Percentiles rank a stretch among this genome's conserved stretches.
phyloP scores from a whole-genome alignment of 2,329 filamentous ascomycete genomes.

The Colletotrichum sp. region DNA sequence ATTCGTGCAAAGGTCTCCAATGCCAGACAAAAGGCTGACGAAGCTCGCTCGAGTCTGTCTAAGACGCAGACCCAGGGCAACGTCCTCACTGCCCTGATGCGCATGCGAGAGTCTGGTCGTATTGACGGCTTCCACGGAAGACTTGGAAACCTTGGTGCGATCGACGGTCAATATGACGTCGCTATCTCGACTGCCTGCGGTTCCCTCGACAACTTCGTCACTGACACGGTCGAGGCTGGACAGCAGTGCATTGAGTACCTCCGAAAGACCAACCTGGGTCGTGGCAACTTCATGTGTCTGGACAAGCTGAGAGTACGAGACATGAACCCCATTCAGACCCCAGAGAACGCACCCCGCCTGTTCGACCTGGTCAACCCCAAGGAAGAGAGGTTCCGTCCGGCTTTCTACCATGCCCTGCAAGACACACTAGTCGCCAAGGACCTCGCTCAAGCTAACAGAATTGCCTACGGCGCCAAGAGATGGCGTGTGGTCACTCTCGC shows the following conservation, averaged over 20 bases:
- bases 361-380: constrained; percentile 94
- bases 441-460: constrained; percentile 93
- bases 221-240: constrained; percentile 92
- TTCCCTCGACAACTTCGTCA: constrained; percentile 92
- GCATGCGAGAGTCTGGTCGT: constrained; percentile 92
- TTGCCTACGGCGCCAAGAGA: constrained; percentile 90
- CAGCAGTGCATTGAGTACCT: constrained; percentile 99
- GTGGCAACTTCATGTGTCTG: constrained; percentile 95
- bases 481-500: constrained; percentile 97
- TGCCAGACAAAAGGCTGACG: constrained; percentile 92
- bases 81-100: constrained; percentile 89
- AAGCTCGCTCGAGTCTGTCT: constrained; percentile 88
- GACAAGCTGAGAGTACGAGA: constrained; percentile 84
- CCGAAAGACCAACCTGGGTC: constrained; percentile 94
- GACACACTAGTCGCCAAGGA: constrained; percentile 94
- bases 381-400: constrained; percentile 83
- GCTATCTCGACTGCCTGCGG: constrained; percentile 98
- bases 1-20: constrained; percentile 85
- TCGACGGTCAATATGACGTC: constrained; percentile 92
- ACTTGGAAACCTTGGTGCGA: constrained; percentile 90
- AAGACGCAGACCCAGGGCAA: constrained; percentile 93
- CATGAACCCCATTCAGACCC: constrained; percentile 81
- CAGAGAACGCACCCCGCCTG: constrained; percentile 88
- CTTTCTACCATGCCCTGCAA: constrained; percentile 94
- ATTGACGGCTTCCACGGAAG: constrained; percentile 97